Evolutionary conservation across 306 rosid species (phyloP), one percentile per base, ranked within the genome.

Genomic region (Chamaecrista fasciculata): DNA sequence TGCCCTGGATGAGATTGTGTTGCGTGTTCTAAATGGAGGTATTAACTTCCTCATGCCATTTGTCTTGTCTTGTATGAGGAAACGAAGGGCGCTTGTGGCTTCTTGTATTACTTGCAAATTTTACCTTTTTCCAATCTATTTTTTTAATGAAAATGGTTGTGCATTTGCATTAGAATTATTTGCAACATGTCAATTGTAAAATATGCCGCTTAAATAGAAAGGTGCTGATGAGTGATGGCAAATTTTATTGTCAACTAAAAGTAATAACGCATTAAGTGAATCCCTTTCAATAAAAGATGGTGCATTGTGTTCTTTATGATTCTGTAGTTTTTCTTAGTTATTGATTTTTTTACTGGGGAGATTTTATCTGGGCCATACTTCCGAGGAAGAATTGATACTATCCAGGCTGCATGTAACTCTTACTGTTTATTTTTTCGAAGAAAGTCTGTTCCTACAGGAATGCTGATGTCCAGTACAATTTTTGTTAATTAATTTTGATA

Each of bases 1-100:
- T 69, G 98, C 98, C 21, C 88, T 93, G 3, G 98, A 93, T 75
- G 98, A 93, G 85, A 93, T 93, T 83, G 96, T 90, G 56, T 70
- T 90, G 86, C 96, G 98, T 37, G 94, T 93, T 80, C 78, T 83
- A 50, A 85, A 79, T 78, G 85, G 84, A 50, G 97, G 98, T 93
- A 86, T 25, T 34, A 26, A 50, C 57, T 82, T 74, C 56, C 36
- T 67, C 55, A 48, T 74, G 62, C 48, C 50, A 33, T 69, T 60
- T 53, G 69, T 19, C 66, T 40, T 55, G 9, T 55, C 33, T 56
- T 34, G 20, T 47, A 28, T 68, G 50, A 56, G 33, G 73, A 65
- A 79, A 69, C 14, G 37, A 14, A 11, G 19, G 29, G 42, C 59
- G 33, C 53, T 24, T 8, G 24, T 79, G 37, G 28, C 62, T 46